phyloP scores from a whole-genome alignment of 2,329 filamentous ascomycete species.

The Pseudofabraea citricarpa region DNA sequence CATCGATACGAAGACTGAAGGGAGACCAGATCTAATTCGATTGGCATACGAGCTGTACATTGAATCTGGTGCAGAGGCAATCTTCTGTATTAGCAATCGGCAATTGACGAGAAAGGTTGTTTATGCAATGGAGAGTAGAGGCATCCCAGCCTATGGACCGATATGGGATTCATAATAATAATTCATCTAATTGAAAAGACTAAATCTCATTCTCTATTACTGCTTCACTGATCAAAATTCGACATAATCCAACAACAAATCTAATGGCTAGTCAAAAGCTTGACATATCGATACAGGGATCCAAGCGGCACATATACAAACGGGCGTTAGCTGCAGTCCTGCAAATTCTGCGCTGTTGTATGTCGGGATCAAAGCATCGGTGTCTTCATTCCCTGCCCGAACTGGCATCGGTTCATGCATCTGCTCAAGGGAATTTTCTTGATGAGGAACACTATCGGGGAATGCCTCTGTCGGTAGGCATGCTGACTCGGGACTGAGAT shows the following conservation, averaged over 20 bases:
- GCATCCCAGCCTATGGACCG: conserved; percentile 30
- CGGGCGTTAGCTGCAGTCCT: conserved; percentile 8
- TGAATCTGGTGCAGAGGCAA: conserved; percentile 29
- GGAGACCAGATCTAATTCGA: conserved; percentile 28
- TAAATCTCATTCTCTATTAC: not conserved
- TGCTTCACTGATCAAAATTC: not conserved
- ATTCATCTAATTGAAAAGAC: not conserved
- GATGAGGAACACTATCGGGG: conserved; percentile 6
- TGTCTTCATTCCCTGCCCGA: conserved; percentile 23
- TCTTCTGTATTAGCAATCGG: conserved; percentile 32
- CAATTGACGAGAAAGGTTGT: conserved; percentile 32
- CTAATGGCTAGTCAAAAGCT: conserved; percentile 14
- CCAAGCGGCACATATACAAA: conserved; percentile 16
- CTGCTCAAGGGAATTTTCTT: conserved; percentile 16
- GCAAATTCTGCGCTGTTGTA: conserved; percentile 11
- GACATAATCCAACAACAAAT: conserved; percentile 12
- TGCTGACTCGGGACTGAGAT: conserved; percentile 7
- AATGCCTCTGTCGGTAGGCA: conserved; percentile 10
- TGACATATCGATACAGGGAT: conserved; percentile 16
- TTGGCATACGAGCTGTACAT: conserved; percentile 24
- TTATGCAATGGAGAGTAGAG: conserved; percentile 30
- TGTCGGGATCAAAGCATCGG: conserved; percentile 16
- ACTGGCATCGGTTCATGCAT: conserved; percentile 24
- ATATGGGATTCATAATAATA: conserved; percentile 27
- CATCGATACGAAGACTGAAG: conserved; percentile 27